Conservation (phyloP, 139 green algal species). For the Marvania coccoides region DNA sequence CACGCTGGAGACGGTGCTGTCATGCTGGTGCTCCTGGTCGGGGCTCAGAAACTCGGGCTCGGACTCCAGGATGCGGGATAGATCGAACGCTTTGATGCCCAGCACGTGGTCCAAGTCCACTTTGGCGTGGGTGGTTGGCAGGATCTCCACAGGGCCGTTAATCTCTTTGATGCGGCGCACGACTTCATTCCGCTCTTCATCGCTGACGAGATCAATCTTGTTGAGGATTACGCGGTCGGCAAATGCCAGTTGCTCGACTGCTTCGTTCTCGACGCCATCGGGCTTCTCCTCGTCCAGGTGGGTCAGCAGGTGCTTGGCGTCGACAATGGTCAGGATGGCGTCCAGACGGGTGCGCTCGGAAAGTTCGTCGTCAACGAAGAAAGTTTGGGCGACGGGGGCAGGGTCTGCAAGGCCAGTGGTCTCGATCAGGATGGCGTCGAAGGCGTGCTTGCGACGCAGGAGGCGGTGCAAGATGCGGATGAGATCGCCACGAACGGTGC, state of each 20-base stretch:
- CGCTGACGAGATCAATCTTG: slow-evolving; percentile 61
- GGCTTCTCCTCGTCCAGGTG: slow-evolving; percentile 80
- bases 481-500: slow-evolving; percentile 62
- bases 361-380: slow-evolving; percentile 80
- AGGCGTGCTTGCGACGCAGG: slow-evolving; percentile 53
- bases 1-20: slow-evolving; percentile 50
- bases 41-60: slow-evolving; percentile 52
- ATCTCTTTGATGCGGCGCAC: slow-evolving; percentile 32
- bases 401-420: slow-evolving; percentile 83
- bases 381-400: slow-evolving; percentile 74
- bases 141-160: slow-evolving; percentile 37
- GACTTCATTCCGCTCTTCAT: slow-evolving; percentile 30
- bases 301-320: slow-evolving; percentile 69
- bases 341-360: slow-evolving; percentile 30
- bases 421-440: slow-evolving; percentile 84
- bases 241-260: slow-evolving; percentile 72
- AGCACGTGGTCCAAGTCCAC: slow-evolving; percentile 43
- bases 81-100: slow-evolving; percentile 43
- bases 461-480: slow-evolving; percentile 73
- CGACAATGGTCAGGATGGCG: slow-evolving; percentile 73
- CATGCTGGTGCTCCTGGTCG: slow-evolving; percentile 60
- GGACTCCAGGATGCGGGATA: slow-evolving; percentile 47
- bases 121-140: slow-evolving; percentile 33
- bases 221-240: slow-evolving; percentile 84
- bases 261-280: slow-evolving; percentile 71